Evolutionary conservation across 1,139 yeast genomes (phyloP).

Genomic region (Tardiomyces blankii): DNA sequence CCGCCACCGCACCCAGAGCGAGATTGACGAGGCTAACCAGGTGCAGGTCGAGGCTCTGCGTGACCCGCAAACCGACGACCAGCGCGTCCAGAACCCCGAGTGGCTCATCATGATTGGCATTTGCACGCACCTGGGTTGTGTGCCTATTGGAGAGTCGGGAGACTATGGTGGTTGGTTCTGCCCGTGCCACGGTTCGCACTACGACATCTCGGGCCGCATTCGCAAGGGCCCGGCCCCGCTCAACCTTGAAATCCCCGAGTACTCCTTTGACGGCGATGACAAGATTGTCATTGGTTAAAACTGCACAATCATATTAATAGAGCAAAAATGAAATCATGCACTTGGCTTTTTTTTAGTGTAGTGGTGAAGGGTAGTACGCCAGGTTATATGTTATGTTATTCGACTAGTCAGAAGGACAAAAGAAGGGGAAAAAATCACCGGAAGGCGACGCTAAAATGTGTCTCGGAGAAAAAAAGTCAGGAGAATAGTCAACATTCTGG

Average conservation of each 20-base stretch:
- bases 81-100: slow-evolving; percentile 94
- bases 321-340: too few relatives aligned
- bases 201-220: slow-evolving; percentile 98
- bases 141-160: slow-evolving; percentile 99
- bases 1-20: slow-evolving; percentile 94
- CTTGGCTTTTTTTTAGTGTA: too few relatives aligned
- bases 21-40: slow-evolving; percentile 87
- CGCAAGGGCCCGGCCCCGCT: slow-evolving; percentile 99
- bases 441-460: too few relatives aligned
- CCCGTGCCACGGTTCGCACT: slow-evolving; percentile 99
- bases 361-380: too few relatives aligned
- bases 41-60: slow-evolving; percentile 69
- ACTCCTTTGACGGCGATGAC: slow-evolving; percentile 69
- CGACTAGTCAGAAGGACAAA: too few relatives aligned
- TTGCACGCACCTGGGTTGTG: slow-evolving; percentile 99
- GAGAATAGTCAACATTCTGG: too few relatives aligned
- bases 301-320: too few relatives aligned
- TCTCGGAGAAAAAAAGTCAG: too few relatives aligned
- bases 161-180: slow-evolving; percentile 99
- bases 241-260: slow-evolving; percentile 92
- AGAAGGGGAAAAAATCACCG: too few relatives aligned
- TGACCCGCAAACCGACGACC: slow-evolving; percentile 89
- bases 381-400: too few relatives aligned
- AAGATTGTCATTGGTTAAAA: slow-evolving; percentile 70
- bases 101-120: slow-evolving; percentile 99